Evolutionary conservation across 139 green algal genomes (phyloP).

Genomic region (Chlamydomonas incerta): DNA sequence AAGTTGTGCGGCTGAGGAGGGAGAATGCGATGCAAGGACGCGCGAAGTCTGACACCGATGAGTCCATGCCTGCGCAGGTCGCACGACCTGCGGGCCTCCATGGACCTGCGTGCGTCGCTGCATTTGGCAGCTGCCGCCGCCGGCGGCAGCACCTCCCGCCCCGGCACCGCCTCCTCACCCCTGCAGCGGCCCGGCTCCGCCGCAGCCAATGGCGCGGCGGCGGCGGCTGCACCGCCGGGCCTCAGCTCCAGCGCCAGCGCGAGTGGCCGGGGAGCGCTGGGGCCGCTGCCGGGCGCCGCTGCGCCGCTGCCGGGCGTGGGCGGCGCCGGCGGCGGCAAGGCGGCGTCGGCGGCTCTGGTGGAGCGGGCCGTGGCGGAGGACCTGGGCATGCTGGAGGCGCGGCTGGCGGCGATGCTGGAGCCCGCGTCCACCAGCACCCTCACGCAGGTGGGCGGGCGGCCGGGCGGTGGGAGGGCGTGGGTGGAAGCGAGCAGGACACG

Average conservation of each 20-base stretch:
- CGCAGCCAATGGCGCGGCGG: not conserved
- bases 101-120: constrained; percentile 2
- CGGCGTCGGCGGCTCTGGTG: not conserved
- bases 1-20: no score
- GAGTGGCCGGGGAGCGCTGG: not conserved
- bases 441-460: not conserved
- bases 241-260: not conserved
- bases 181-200: not conserved
- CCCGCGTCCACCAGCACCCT: not conserved
- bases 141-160: not conserved
- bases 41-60: no score
- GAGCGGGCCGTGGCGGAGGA: constrained; percentile 23
- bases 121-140: not conserved
- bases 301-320: not conserved
- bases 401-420: constrained; percentile 38
- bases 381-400: constrained; percentile 27
- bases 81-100: not conserved
- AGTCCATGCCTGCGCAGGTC: no score
- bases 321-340: not conserved
- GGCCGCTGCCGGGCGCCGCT: not conserved
- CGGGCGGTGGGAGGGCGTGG: no score
- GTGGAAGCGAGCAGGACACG: no score
- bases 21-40: no score
- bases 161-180: not conserved
- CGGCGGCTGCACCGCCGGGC: not conserved